Evolutionary conservation across 139 green algal genomes (phyloP).

Genomic region (Haematococcus lacustris): DNA sequence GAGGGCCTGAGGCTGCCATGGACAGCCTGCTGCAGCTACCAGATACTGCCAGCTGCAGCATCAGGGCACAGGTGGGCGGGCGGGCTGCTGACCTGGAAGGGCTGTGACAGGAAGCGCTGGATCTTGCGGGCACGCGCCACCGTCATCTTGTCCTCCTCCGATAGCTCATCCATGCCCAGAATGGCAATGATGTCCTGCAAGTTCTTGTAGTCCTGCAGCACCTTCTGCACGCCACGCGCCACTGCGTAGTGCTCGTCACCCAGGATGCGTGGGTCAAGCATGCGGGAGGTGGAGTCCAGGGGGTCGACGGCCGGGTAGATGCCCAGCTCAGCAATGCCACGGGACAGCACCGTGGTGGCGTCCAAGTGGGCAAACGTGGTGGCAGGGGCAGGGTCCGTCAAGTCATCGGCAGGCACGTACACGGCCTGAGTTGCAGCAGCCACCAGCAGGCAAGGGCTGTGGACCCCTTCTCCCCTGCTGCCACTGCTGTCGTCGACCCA

Average conservation of each 20-base stretch:
- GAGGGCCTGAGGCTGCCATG: no score
- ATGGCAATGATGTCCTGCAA: slow-evolving; percentile 99
- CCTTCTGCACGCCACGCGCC: slow-evolving; percentile 94
- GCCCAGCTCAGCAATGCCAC: slow-evolving; percentile 96
- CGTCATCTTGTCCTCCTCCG: slow-evolving; percentile 98
- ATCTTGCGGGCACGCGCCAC: slow-evolving; percentile 97
- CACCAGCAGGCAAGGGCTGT: no score
- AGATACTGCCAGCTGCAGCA: no score
- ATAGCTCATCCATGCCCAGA: slow-evolving; percentile 99
- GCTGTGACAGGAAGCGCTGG: slow-evolving; percentile 97
- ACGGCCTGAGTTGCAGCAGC: no score
- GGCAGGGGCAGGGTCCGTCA: slow-evolving; percentile 96
- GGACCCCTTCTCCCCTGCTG: no score
- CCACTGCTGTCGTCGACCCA: no score
- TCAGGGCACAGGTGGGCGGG: no score
- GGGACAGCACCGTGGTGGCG: slow-evolving; percentile 97
- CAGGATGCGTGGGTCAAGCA: slow-evolving; percentile 92
- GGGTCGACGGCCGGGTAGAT: slow-evolving; percentile 99
- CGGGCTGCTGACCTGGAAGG: slow-evolving; percentile 88
- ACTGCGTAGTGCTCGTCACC: slow-evolving; percentile 93
- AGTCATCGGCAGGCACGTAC: slow-evolving; percentile 97
- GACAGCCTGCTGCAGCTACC: no score
- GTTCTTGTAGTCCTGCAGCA: slow-evolving; percentile 97
- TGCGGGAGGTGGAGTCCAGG: slow-evolving; percentile 96
- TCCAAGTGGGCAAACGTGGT: slow-evolving; percentile 98